Conservation (phyloP, 2,329 filamentous ascomycete genomes). For the Penicillium sp. region DNA sequence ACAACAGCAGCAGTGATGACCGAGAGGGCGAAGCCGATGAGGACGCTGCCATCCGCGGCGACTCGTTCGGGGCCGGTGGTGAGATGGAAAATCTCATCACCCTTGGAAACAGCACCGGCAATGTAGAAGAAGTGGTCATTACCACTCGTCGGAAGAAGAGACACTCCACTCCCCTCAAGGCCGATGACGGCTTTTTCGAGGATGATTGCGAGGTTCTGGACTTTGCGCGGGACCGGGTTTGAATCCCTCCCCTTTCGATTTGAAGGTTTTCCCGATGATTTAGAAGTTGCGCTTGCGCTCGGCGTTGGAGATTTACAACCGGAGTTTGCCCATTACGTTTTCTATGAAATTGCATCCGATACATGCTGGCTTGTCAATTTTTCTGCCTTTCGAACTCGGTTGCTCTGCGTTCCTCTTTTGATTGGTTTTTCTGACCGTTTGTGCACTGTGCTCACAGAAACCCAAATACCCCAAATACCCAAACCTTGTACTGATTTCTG, state of each 20-base stretch:
- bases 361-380: slow-evolving; percentile 9
- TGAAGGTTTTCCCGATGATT: slow-evolving; percentile 16
- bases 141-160: slow-evolving; percentile 73
- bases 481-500: slow-evolving; percentile 15
- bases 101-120: slow-evolving; percentile 55
- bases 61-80: slow-evolving; percentile 35
- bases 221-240: slow-evolving; percentile 67
- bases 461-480: slow-evolving; percentile 23
- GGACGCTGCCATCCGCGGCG: slow-evolving; percentile 28
- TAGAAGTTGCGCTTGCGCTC: slow-evolving; percentile 18
- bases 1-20: slow-evolving; percentile 44
- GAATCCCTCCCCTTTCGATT: slow-evolving; percentile 20
- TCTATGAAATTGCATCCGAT: slow-evolving; percentile 25
- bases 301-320: slow-evolving; percentile 20
- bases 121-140: slow-evolving; percentile 77
- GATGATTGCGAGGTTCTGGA: slow-evolving; percentile 91
- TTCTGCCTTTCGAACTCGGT: slow-evolving; percentile 3
- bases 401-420: background rate
- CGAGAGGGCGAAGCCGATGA: slow-evolving; percentile 38
- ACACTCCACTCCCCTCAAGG: slow-evolving; percentile 31
- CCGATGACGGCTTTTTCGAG: slow-evolving; percentile 79
- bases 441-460: slow-evolving; percentile 22
- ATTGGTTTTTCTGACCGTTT: slow-evolving; percentile 11
- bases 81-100: slow-evolving; percentile 54
- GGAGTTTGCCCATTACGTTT: slow-evolving; percentile 17